Evolutionary conservation across 371 early-diverging fungal species (phyloP).

Genomic region (Mortierella sp.): DNA sequence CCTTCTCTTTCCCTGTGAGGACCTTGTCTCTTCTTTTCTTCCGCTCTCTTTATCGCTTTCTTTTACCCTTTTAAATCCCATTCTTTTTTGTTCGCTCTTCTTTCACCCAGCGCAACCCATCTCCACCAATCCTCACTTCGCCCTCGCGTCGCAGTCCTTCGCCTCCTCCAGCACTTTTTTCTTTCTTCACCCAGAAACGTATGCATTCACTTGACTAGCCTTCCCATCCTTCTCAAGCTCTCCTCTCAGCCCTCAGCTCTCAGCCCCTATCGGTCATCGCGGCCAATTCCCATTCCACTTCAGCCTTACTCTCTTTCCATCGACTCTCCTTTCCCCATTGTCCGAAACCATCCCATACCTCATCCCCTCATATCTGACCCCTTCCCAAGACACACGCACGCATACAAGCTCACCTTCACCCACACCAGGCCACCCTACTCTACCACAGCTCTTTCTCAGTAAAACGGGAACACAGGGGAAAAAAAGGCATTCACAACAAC

Average conservation of each 20-base stretch:
- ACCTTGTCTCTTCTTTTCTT: too few relatives aligned
- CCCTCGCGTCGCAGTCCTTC: not conserved
- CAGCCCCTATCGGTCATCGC: not conserved
- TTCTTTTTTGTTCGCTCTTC: not conserved
- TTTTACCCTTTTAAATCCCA: not conserved
- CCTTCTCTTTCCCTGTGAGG: not conserved
- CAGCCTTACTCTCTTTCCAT: not conserved
- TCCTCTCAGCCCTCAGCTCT: not conserved
- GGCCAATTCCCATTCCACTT: not conserved
- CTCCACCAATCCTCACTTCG: not conserved
- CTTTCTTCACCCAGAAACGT: not conserved
- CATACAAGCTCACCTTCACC: not conserved
- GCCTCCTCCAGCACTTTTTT: not conserved
- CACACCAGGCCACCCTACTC: not conserved
- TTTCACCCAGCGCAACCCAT: not conserved
- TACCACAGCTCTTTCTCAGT: not conserved
- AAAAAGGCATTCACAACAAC: not conserved
- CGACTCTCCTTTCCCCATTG: not conserved
- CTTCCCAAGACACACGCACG: not conserved
- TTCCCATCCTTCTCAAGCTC: not conserved
- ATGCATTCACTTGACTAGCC: not conserved
- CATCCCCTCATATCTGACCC: not conserved
- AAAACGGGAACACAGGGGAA: not conserved
- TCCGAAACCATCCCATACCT: conserved; percentile 10
- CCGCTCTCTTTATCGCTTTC: not conserved